Conservation (phyloP, 352 stramenopile genomes). For the Pilasporangium apinafurcum region DNA sequence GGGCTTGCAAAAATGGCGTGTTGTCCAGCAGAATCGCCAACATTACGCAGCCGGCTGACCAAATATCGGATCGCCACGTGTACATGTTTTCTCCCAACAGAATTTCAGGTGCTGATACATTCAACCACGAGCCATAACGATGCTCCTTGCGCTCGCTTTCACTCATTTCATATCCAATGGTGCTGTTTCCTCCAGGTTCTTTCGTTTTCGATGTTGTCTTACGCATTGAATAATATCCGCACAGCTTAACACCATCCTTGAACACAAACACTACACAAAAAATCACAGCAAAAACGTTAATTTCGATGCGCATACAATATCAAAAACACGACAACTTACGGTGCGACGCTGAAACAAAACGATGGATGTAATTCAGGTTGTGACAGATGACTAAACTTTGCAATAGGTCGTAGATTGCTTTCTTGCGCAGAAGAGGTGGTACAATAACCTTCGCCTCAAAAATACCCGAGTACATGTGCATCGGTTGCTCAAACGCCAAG, state of each 20-base stretch:
- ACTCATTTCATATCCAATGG: conserved; percentile 47
- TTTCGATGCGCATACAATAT: too few relatives aligned
- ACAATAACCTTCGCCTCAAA: conserved; percentile 54
- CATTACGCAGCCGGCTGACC: conserved; percentile 59
- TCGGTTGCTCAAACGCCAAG: conserved; percentile 68
- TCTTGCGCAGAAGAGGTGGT: conserved; percentile 43
- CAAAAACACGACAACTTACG: conserved; percentile 11
- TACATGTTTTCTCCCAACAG: conserved; percentile 63
- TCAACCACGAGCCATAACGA: conserved; percentile 52
- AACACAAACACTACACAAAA: conserved; percentile 58
- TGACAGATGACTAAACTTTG: conserved; percentile 53
- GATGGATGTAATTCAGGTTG: conserved; percentile 68
- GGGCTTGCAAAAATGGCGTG: conserved; percentile 54
- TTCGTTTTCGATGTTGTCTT: conserved; percentile 26
- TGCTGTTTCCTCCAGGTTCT: conserved; percentile 10
- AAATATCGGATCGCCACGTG: conserved; percentile 71
- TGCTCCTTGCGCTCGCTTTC: conserved; percentile 81
- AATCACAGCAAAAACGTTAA: not conserved
- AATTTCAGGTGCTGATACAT: conserved; percentile 63
- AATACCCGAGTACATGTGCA: conserved; percentile 73
- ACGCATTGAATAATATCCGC: conserved; percentile 65
- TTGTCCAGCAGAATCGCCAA: conserved; percentile 65
- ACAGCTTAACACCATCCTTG: conserved; percentile 50
- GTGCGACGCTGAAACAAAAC: conserved; percentile 62
- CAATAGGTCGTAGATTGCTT: conserved; percentile 68